Evolutionary conservation across 257 asterid genomes (phyloP).

Genomic region (Forsythia viridissima): DNA sequence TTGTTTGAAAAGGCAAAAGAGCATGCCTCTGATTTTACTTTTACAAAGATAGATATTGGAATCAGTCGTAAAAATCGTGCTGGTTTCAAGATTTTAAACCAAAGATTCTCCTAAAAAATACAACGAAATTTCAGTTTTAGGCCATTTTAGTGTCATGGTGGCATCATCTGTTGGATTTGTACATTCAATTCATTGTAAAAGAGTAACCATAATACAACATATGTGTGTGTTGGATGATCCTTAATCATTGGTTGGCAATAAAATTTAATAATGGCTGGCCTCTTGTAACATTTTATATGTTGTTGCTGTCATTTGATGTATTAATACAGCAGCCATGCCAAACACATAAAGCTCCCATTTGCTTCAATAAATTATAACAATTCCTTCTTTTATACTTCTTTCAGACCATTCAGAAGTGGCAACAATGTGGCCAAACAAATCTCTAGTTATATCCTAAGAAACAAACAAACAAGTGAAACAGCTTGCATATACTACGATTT

Average conservation of each 20-base stretch:
- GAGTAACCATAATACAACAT: background rate
- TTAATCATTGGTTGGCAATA: background rate
- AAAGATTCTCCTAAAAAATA: slow-evolving; percentile 23
- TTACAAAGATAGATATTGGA: slow-evolving; percentile 20
- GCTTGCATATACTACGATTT: background rate
- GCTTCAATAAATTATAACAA: background rate
- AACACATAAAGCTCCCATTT: too few species aligned
- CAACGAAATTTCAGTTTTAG: too few species aligned
- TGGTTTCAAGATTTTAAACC: slow-evolving; percentile 17
- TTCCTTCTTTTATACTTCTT: background rate
- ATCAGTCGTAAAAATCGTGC: slow-evolving; percentile 23
- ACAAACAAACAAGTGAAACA: slow-evolving; percentile 14
- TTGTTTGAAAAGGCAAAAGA: slow-evolving; percentile 22
- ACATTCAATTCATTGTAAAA: background rate
- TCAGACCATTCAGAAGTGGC: background rate
- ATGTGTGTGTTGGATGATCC: background rate
- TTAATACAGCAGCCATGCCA: background rate
- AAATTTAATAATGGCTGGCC: background rate
- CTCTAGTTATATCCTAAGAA: slow-evolving; percentile 11
- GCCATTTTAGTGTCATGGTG: too few species aligned
- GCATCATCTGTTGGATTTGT: background rate
- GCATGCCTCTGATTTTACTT: background rate
- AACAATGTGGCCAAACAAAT: slow-evolving; percentile 17
- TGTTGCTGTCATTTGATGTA: slow-evolving; percentile 2
- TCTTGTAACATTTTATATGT: background rate